Conservation (phyloP, 2,329 filamentous ascomycete genomes). For the Aureobasidium sp. region DNA sequence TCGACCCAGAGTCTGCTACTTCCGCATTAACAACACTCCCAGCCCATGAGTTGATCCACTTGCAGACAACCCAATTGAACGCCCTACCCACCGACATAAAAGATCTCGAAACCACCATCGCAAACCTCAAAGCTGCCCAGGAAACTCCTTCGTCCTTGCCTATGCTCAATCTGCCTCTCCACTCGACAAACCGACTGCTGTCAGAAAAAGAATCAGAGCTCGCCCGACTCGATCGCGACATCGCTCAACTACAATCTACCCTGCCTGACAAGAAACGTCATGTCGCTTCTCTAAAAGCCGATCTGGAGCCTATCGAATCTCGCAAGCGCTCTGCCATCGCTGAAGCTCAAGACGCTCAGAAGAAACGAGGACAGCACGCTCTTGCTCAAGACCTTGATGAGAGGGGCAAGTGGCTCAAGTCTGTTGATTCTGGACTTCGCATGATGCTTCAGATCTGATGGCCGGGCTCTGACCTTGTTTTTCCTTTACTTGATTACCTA, state of each 20-base stretch:
- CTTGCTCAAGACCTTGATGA: constrained; percentile 69
- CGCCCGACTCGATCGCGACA: constrained; percentile 36
- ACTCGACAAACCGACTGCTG: constrained; percentile 36
- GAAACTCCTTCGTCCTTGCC: constrained; percentile 32
- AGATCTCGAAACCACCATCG: constrained; percentile 45
- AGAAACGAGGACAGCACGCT: constrained; percentile 54
- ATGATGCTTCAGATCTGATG: constrained; percentile 53
- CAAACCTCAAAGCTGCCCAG: constrained; percentile 36
- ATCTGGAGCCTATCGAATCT: constrained; percentile 61
- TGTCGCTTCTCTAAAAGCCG: constrained; percentile 58
- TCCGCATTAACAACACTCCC: neutral
- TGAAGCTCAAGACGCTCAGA: constrained; percentile 63
- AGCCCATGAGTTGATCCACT: constrained; percentile 49
- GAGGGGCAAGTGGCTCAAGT: constrained; percentile 66
- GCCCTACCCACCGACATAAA: constrained; percentile 47
- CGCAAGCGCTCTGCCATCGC: constrained; percentile 58
- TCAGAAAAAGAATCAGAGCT: constrained; percentile 36
- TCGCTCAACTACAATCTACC: constrained; percentile 49
- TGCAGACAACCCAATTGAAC: constrained; percentile 46
- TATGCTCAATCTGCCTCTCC: constrained; percentile 37
- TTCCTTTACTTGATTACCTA: neutral
- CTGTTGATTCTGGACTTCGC: constrained; percentile 57
- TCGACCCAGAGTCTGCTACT: neutral
- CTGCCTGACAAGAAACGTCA: constrained; percentile 61
- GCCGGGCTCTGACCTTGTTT: neutral